Evolutionary conservation across 495 filamentous ascomycete species (phyloP), one percentile per base, ranked within the genome.

Genomic region (Melanomma pulvis-pyrius): DNA sequence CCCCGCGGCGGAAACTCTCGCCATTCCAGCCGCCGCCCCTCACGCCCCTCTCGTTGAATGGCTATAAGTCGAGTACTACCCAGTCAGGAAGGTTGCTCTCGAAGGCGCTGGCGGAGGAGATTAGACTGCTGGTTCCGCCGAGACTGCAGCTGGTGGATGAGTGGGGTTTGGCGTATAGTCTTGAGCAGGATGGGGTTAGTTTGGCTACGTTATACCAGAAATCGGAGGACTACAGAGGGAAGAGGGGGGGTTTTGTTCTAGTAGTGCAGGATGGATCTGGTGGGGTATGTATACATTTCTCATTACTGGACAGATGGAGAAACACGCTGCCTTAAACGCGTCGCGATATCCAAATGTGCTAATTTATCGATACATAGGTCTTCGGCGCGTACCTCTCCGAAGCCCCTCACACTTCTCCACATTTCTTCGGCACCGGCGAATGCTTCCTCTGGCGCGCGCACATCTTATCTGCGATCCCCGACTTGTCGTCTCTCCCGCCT

Each of bases 351-450:
- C 7, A 19, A 28, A 54, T 21, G 21, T 51, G 50, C 56, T 59
- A 48, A 57, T 25, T 1, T 26, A 19, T 60, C 44, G 44, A 46
- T 36, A 53, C 26, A 15, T 19, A 93, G 83, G 83, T 93, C 54
- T 98, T 98, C 74, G 94, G 94, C 74, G 92, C 93, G 56, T 98
- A 97, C 78, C 85, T 98, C 64, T 94, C 91, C 67, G 93, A 98
- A 71, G 80, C 87, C 29, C 92, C 92, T 3, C 88, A 88, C 70
- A 90, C 90, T 0, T 75, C 83, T n/a, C 72, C 90, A 0, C 91
- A 93, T 59, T 98, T 94, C 82, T 98, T 87, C 76, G 94, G 94
- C 74, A 97, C 89, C 0, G 94, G 96, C 68, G 94, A 98, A 78
- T 97, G 96, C 76, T 98, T 98, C 80, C 87, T 98, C 73, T 98